Percentiles rank a stretch among this genome's conserved stretches.
Evolutionary conservation across 768 basidiomycete species (phyloP).

Genomic region (Phlebiopsis gigantea): DNA sequence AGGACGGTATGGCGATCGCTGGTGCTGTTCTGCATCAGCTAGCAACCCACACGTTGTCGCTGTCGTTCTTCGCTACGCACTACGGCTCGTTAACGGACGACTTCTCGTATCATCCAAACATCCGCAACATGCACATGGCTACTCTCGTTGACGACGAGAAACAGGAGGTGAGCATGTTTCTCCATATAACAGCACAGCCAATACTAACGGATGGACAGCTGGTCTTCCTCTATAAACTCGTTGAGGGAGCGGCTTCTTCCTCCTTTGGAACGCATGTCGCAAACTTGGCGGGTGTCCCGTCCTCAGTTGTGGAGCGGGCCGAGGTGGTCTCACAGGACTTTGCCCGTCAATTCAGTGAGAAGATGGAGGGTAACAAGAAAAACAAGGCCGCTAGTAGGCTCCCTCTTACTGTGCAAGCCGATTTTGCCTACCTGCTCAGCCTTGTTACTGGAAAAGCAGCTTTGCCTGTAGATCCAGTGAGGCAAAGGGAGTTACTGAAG

Average conservation of each 20-base stretch:
- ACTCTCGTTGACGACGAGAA: constrained; percentile 92
- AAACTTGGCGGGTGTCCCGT: constrained; percentile 87
- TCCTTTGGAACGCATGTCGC: constrained; percentile 96
- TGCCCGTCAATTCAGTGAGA: constrained; percentile 81
- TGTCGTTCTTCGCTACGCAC: constrained; percentile 97
- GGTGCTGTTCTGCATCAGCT: constrained; percentile 92
- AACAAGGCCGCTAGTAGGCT: constrained; percentile 48
- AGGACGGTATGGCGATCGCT: constrained; percentile 99
- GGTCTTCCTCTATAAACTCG: constrained; percentile 91
- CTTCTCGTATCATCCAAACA: constrained; percentile 86
- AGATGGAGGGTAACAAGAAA: constrained; percentile 60
- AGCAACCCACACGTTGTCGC: constrained; percentile 84
- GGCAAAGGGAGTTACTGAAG: constrained; percentile 46
- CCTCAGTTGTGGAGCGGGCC: constrained; percentile 81
- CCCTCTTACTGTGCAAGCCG: constrained; percentile 81
- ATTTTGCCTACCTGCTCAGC: constrained; percentile 76
- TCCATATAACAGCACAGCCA: neutral
- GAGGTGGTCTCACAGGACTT: constrained; percentile 84
- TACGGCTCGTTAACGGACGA: constrained; percentile 96
- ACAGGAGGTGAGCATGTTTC: constrained; percentile 56
- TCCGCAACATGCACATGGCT: constrained; percentile 93
- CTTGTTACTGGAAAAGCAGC: constrained; percentile 48
- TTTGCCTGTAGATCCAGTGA: constrained; percentile 50
- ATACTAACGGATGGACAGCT: constrained; percentile 41
- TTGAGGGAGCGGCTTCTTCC: constrained; percentile 79